phyloP scores from a whole-genome alignment of 1,284 basidiomycete genomes.

The Microbotryum saponariae region DNA sequence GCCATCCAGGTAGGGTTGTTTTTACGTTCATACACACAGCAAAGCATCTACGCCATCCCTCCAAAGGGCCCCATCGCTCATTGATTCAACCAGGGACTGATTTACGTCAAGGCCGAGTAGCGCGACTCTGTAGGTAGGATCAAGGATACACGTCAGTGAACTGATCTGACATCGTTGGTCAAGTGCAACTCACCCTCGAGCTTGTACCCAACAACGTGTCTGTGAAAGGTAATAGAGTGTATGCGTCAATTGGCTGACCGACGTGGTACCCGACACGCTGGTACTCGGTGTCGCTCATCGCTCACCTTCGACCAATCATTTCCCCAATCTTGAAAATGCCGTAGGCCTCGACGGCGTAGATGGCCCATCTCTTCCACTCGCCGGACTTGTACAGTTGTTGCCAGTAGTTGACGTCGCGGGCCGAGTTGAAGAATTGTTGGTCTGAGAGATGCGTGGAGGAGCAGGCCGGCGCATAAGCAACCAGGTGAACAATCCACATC shows the following conservation, averaged over 20 bases:
- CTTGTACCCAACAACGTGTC: constrained; percentile 68
- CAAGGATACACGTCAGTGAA: too few relatives aligned
- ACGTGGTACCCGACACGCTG: background rate
- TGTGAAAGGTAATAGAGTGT: constrained; percentile 4
- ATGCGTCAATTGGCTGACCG: background rate
- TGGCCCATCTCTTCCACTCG: constrained; percentile 61
- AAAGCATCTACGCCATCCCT: too few relatives aligned
- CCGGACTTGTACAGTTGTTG: constrained; percentile 60
- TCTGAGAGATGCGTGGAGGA: constrained; percentile 45
- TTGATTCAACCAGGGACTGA: too few relatives aligned
- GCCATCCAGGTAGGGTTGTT: too few relatives aligned
- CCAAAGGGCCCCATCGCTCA: too few relatives aligned
- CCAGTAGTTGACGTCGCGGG: constrained; percentile 62
- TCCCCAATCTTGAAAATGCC: constrained; percentile 88
- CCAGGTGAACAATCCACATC: background rate
- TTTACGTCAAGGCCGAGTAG: too few relatives aligned
- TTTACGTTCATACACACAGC: too few relatives aligned
- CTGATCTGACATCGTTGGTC: too few relatives aligned
- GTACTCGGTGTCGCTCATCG: background rate
- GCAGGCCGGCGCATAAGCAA: background rate
- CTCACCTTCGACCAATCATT: constrained; percentile 71
- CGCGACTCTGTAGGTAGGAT: too few relatives aligned
- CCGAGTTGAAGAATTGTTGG: constrained; percentile 61
- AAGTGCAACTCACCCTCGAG: constrained; percentile 9
- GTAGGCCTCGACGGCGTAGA: constrained; percentile 84